Evolutionary conservation across 805 yeast species (phyloP), one percentile per base, ranked within the genome.

Genomic region (Metschnikowia arizonensis): DNA sequence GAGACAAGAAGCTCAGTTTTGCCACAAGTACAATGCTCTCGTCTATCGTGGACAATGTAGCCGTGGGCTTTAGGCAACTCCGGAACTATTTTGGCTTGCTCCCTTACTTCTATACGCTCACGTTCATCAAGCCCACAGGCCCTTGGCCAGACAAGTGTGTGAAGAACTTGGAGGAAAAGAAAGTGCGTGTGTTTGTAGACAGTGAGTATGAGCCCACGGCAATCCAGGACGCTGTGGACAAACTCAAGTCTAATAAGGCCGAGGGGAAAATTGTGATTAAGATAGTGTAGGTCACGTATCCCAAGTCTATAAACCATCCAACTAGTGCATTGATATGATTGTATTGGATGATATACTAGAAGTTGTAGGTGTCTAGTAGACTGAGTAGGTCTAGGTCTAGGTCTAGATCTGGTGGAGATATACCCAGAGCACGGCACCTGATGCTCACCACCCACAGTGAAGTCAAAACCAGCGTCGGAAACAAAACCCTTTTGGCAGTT

Each of bases 211-310:
- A 69, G 12, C 72, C 82, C 50, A 73, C 66, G 2, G 75, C 83
- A 14, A 77, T 60, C 50, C 50, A 72, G 38, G 58, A 66, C 7
- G 93, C 88, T 1, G 59, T 76, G 36, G 74, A 75, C 7, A 66
- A 66, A 50, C 58, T 83, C 24, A 60, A 59, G 6, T 60, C 70
- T 26, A 74, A 78, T 46, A 66, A 60, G 39, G 81, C 83, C 6
- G 77, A 73, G 45, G 96, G 96, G 30, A 88, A 87, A 61, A 67
- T 84, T 40, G 76, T 88, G n/a, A 45, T 79, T 25, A 55, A 59
- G 43, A 54, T 68, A 41, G 54, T 28, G 7, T 51, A 31, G 33
- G 29, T 26, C n/a, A n/a, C n/a, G n/a, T n/a, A n/a, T n/a, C n/a
- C n/a, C n/a, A n/a, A n/a, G n/a, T n/a, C n/a, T n/a, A n/a, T n/a